phyloP scores from a whole-genome alignment of 2,329 filamentous ascomycete genomes.

The Akanthomyces muscarius region DNA sequence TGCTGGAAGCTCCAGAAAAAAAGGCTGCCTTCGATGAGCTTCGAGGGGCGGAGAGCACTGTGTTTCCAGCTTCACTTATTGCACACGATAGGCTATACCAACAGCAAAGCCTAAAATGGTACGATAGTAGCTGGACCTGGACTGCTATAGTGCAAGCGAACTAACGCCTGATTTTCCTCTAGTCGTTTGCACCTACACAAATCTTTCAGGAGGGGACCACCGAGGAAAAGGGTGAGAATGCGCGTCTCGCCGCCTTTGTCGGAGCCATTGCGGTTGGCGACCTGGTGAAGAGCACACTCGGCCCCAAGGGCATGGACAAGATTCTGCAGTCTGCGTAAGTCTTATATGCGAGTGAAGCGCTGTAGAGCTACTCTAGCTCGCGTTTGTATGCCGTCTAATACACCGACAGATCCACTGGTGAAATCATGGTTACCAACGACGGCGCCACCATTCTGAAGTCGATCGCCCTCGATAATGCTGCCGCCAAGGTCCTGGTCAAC shows the following conservation, averaged over 20 bases:
- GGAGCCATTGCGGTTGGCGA: slow-evolving; percentile 97
- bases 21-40: slow-evolving; percentile 18
- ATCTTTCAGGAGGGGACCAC: slow-evolving; percentile 97
- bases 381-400: slow-evolving; percentile 22
- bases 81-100: slow-evolving; percentile 12
- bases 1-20: slow-evolving; percentile 19
- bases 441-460: slow-evolving; percentile 97
- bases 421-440: slow-evolving; percentile 98
- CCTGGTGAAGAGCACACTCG: slow-evolving; percentile 93
- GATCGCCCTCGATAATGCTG: slow-evolving; percentile 96
- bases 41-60: slow-evolving; percentile 17
- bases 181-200: slow-evolving; percentile 82
- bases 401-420: slow-evolving; percentile 72
- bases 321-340: slow-evolving; percentile 90
- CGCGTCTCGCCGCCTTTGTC: slow-evolving; percentile 95
- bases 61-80: slow-evolving; percentile 10
- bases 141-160: neutral
- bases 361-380: slow-evolving; percentile 14
- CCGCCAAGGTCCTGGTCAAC: slow-evolving; percentile 96
- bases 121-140: neutral
- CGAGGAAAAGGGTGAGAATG: slow-evolving; percentile 98
- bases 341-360: neutral
- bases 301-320: slow-evolving; percentile 99
- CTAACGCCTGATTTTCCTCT: slow-evolving; percentile 20
- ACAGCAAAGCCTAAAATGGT: slow-evolving; percentile 14